A percentile compares a stretch with the other conserved stretches of the same genome.
Evolutionary conservation across 345 rosid genomes (phyloP).

Genomic region (Bretschneidera sinensis): DNA sequence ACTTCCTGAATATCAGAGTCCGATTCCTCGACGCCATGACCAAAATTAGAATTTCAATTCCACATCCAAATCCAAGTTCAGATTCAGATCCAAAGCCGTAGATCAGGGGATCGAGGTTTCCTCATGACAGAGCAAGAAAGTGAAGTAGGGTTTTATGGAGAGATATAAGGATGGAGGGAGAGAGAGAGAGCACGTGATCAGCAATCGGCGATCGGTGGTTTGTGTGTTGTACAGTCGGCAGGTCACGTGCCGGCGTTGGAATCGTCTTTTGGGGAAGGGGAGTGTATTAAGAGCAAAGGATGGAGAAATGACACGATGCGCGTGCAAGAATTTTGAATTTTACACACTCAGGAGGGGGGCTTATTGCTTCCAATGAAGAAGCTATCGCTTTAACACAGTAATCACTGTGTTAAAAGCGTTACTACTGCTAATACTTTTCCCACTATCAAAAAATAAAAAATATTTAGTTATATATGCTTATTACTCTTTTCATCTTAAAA

Average conservation of each 20-base stretch:
- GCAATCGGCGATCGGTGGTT: conserved; percentile 7
- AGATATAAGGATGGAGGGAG: background rate
- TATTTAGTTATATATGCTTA: too few species aligned
- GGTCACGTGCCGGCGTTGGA: conserved; percentile 16
- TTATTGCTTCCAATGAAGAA: too few species aligned
- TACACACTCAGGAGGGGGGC: too few species aligned
- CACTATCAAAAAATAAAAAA: too few species aligned
- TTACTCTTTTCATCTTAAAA: too few species aligned
- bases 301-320: background rate
- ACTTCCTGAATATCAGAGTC: conserved; percentile 60
- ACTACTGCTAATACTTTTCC: too few species aligned
- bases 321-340: too few species aligned
- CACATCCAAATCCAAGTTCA: conserved; percentile 8
- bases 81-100: conserved; percentile 22
- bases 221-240: background rate
- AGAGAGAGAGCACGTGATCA: conserved; percentile 14
- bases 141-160: background rate
- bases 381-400: too few species aligned
- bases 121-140: background rate
- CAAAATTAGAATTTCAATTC: conserved; percentile 14
- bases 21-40: conserved; percentile 87
- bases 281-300: too few species aligned
- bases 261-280: background rate
- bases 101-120: conserved; percentile 29
- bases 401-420: too few species aligned